Percentiles rank a stretch among this genome's conserved stretches.
Conservation (phyloP, 331 rosid species). For the Quercus lobata region DNA sequence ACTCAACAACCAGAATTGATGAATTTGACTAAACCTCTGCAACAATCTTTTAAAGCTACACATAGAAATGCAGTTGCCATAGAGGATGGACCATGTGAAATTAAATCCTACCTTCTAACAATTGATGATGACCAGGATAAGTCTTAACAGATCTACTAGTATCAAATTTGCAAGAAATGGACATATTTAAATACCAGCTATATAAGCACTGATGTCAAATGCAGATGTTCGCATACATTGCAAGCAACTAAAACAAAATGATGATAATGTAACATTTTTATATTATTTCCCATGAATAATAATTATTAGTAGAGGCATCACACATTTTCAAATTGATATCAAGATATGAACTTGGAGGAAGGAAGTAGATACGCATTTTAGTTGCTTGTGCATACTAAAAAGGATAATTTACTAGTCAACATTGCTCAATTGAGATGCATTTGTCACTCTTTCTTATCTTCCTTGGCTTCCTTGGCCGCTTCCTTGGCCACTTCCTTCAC, state of each 20-base stretch:
- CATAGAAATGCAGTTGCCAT: too few relatives aligned
- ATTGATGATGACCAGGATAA: too few relatives aligned
- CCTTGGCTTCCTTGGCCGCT: slow-evolving; percentile 32
- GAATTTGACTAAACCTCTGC: too few relatives aligned
- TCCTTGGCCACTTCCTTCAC: slow-evolving; percentile 36
- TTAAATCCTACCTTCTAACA: too few relatives aligned
- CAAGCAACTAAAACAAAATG: background rate
- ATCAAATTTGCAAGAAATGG: background rate
- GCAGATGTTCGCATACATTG: background rate
- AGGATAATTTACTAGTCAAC: slow-evolving; percentile 12
- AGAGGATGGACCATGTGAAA: too few relatives aligned
- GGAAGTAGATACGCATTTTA: background rate
- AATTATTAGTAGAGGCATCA: slow-evolving; percentile 19
- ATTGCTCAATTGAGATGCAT: background rate
- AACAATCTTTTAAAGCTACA: too few relatives aligned
- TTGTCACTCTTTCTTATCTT: slow-evolving; percentile 45
- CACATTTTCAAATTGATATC: slow-evolving; percentile 3
- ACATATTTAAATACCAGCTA: background rate
- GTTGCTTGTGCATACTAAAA: slow-evolving; percentile 7
- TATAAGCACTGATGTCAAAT: background rate
- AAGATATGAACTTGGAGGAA: slow-evolving; percentile 6
- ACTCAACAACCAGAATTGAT: too few relatives aligned
- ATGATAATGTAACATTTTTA: background rate
- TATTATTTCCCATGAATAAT: slow-evolving; percentile 18
- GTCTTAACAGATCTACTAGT: background rate